Conservation (phyloP, 2,329 filamentous ascomycete genomes). For the Calonectria hongkongensis region DNA sequence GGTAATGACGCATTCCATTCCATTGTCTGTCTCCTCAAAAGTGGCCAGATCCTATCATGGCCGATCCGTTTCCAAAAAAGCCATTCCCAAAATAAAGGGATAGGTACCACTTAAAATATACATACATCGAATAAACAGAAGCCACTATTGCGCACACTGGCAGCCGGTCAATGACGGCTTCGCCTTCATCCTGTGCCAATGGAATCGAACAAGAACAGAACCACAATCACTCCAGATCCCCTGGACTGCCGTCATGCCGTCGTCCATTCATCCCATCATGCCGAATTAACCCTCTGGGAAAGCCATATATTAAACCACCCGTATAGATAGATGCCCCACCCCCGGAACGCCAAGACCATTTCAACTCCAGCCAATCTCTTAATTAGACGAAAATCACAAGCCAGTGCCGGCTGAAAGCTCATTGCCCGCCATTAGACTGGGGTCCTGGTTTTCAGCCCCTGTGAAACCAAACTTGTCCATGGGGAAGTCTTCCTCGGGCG, state of each 20-base stretch:
- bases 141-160: conserved; percentile 18
- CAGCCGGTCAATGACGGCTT: conserved; percentile 21
- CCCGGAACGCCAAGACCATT: conserved; percentile 51
- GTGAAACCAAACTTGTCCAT: conserved; percentile 75
- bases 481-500: conserved; percentile 78
- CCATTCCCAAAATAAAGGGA: conserved; percentile 21
- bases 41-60: conserved; percentile 3
- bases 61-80: conserved; percentile 32
- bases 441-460: conserved; percentile 59
- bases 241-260: conserved; percentile 55
- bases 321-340: conserved; percentile 49
- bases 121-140: conserved; percentile 43
- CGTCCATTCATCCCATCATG: conserved; percentile 59
- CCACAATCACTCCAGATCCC: conserved; percentile 36
- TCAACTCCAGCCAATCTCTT: conserved; percentile 21
- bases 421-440: conserved; percentile 58
- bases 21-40: neutral
- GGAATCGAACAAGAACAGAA: conserved; percentile 33
- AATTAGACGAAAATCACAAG: conserved; percentile 41
- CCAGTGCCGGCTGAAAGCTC: conserved; percentile 54
- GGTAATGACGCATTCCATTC: conserved; percentile 21
- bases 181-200: conserved; percentile 21
- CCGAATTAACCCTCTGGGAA: conserved; percentile 52
- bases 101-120: conserved; percentile 38
- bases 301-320: conserved; percentile 51